Evolutionary conservation across 441 rosid genomes (phyloP).

Genomic region (Corymbia citriodora): DNA sequence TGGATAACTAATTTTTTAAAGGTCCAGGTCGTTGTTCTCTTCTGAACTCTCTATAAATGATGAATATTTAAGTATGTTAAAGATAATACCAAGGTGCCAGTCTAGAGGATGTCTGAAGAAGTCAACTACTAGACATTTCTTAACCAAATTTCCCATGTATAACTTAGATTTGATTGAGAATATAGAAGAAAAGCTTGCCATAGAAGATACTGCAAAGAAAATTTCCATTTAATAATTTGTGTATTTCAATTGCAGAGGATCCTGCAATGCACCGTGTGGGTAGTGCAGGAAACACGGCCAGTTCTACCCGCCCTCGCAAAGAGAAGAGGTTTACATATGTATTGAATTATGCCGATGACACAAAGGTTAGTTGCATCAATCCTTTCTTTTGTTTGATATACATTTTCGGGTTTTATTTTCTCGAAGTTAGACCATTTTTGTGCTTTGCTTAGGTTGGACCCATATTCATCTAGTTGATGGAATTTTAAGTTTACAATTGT

Average conservation of each 20-base stretch:
- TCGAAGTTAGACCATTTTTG: neutral
- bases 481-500: neutral
- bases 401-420: neutral
- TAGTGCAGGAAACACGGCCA: conserved; percentile 88
- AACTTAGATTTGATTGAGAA: neutral
- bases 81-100: neutral
- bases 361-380: conserved; percentile 46
- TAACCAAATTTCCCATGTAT: neutral
- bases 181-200: neutral
- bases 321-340: conserved; percentile 97
- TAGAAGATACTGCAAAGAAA: neutral
- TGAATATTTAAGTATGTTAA: neutral
- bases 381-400: neutral
- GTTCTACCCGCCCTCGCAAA: conserved; percentile 93
- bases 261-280: conserved; percentile 97
- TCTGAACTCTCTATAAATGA: neutral
- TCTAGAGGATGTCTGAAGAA: neutral
- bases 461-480: neutral
- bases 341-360: conserved; percentile 67
- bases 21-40: neutral
- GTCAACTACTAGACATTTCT: neutral
- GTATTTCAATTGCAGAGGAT: neutral
- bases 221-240: neutral
- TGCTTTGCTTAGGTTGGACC: neutral
- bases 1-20: neutral